Percentiles rank a stretch among this genome's conserved stretches.
Evolutionary conservation across 2,329 filamentous ascomycete species (phyloP).

Genomic region (Coniochaeta prunicola): DNA sequence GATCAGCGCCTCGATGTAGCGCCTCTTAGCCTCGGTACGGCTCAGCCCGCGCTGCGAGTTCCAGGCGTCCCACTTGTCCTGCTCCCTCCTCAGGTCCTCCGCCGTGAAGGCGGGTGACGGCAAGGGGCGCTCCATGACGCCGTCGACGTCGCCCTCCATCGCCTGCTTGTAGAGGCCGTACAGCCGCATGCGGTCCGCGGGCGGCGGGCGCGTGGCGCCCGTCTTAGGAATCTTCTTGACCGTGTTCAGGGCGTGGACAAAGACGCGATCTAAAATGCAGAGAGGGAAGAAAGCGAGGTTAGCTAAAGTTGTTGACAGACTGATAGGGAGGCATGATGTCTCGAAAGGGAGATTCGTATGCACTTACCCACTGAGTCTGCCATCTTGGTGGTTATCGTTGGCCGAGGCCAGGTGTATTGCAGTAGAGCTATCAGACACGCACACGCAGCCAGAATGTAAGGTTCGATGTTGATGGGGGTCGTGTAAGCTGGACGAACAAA

Average conservation of each 20-base stretch:
- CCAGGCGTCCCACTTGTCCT: slow-evolving; percentile 89
- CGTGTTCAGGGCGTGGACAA: slow-evolving; percentile 97
- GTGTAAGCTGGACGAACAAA: neutral
- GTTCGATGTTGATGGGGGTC: neutral
- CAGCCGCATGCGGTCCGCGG: slow-evolving; percentile 76
- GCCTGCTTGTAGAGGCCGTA: slow-evolving; percentile 99
- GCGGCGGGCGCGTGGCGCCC: slow-evolving; percentile 80
- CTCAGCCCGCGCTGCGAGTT: slow-evolving; percentile 76
- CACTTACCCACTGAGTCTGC: slow-evolving; percentile 45
- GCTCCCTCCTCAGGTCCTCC: slow-evolving; percentile 51
- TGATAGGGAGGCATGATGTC: neutral
- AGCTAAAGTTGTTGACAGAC: slow-evolving; percentile 2
- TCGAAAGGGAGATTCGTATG: neutral
- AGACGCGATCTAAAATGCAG: slow-evolving; percentile 99
- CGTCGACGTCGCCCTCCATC: slow-evolving; percentile 96
- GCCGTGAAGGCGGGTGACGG: slow-evolving; percentile 35
- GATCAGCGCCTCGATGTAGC: slow-evolving; percentile 90
- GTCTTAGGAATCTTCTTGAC: slow-evolving; percentile 97
- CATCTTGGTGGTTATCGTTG: slow-evolving; percentile 23
- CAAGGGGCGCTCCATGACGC: slow-evolving; percentile 77
- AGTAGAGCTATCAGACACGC: neutral
- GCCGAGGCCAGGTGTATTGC: neutral
- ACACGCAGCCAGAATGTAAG: neutral
- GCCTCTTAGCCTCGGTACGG: slow-evolving; percentile 86
- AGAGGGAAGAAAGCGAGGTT: slow-evolving; percentile 4